phyloP scores from a whole-genome alignment of 108 stramenopile genomes.

The Craspedostauros australis region DNA sequence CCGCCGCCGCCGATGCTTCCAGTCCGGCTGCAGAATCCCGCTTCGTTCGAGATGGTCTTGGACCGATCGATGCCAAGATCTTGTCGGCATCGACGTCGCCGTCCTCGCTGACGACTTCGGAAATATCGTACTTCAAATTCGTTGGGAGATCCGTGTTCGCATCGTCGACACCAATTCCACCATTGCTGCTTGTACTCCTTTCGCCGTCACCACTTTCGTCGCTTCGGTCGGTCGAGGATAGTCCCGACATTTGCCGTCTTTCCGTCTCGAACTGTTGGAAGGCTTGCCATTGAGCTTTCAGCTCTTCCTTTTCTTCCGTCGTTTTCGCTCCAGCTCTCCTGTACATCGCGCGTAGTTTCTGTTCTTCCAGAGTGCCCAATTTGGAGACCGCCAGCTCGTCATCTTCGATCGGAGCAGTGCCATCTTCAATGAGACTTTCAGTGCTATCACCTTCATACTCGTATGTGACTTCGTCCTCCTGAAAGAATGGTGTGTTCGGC shows the following conservation, averaged over 20 bases:
- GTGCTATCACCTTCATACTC: constrained; percentile 6
- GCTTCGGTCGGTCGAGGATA: constrained; percentile 5
- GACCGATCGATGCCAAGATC: constrained; percentile 37
- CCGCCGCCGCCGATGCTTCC: no score
- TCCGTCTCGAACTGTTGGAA: constrained; percentile 43
- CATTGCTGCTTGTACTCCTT: no score
- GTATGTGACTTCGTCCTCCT: not conserved
- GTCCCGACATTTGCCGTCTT: constrained; percentile 28
- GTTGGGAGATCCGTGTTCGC: constrained; percentile 16
- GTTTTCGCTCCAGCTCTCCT: constrained; percentile 45
- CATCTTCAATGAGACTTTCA: no score
- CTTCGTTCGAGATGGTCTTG: constrained; percentile 23
- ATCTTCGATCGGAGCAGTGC: not conserved
- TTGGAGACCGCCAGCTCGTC: constrained; percentile 1
- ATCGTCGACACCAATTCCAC: constrained; percentile 3
- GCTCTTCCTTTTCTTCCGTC: constrained; percentile 52
- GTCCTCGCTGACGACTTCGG: constrained; percentile 29
- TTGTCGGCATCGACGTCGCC: constrained; percentile 50
- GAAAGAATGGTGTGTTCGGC: constrained; percentile 52
- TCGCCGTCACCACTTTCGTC: not conserved
- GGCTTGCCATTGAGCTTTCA: constrained; percentile 52
- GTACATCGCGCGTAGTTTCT: constrained; percentile 45
- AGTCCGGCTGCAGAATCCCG: not conserved
- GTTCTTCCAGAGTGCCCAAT: constrained; percentile 69
- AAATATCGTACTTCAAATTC: constrained; percentile 27